These are phyloP conservation scores for Leptomonas seymouri DNA, from an alignment of 208 protist species.

Conservation along the genomic window DNA sequence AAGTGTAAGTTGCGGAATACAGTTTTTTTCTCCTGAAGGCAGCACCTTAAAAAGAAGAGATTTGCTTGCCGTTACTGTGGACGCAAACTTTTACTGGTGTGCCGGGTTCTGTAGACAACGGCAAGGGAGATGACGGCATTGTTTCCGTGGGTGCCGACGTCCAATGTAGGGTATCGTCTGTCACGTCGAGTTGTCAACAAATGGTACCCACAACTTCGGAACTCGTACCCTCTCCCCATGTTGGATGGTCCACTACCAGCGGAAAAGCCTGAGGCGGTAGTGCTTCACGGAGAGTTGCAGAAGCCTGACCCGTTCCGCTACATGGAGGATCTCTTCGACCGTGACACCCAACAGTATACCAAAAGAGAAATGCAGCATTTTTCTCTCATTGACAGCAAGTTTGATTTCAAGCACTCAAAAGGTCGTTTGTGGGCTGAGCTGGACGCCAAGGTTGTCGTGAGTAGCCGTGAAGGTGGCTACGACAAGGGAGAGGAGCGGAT, in stretches of 20 bases:
- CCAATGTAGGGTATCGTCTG: constrained; percentile 58
- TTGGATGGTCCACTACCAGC: constrained; percentile 82
- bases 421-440: constrained; percentile 85
- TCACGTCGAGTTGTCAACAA: constrained; percentile 63
- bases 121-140: constrained; percentile 60
- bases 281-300: constrained; percentile 60
- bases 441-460: constrained; percentile 85
- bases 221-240: constrained; percentile 68
- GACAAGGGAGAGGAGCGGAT: constrained; percentile 93
- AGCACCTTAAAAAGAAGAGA: too few species aligned
- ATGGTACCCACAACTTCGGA: constrained; percentile 69
- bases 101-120: too few species aligned
- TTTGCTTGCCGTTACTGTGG: too few species aligned
- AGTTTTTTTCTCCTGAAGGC: too few species aligned
- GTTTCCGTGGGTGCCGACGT: constrained; percentile 84
- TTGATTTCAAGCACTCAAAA: constrained; percentile 88
- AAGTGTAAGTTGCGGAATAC: too few species aligned
- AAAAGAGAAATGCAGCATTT: constrained; percentile 79
- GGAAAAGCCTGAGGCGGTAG: constrained; percentile 46
- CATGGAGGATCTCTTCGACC: constrained; percentile 89
- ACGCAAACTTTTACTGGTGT: neutral
- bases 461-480: constrained; percentile 85
- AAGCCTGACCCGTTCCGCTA: constrained; percentile 82
- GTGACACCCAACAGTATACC: constrained; percentile 71
- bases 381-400: constrained; percentile 67